Base-by-base conservation (phyloP, 495 filamentous ascomycete species). In the Chaetomium tenue region DNA sequence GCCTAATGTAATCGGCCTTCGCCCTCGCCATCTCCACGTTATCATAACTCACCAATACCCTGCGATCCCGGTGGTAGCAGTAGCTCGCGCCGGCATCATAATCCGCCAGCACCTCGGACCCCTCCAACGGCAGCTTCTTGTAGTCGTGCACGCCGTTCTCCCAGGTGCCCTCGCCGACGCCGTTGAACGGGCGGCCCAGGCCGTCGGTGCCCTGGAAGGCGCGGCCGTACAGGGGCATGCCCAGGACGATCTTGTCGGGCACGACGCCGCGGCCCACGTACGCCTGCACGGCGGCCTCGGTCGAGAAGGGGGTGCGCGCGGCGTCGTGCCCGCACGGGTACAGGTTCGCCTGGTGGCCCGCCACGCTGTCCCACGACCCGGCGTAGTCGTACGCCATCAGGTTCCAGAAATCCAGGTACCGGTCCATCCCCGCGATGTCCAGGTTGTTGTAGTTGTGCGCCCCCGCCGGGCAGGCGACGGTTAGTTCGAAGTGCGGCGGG, bases 201-300 rank as follows among this genome's bases (percentile, higher is more conserved):
- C 92, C 92, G 37, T 87, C 80, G 0, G 94, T 97, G 44, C 83
- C 80, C 66, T 85, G 78, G 71, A 97, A 98, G 11, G 93, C 86
- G 9, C 93, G 86, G 12, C 94, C 93, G 70, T 97, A 98, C 9
- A 97, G 77, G 12, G 94, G 93, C 88, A 97, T 93, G 18, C 93
- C 94, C 39, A 97, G 70, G 9, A 96, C 87, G 53, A 98, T 87
- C 78, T 96, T 96, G 57, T 74, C 60, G 0, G 82, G 66, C 0
- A 75, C 71, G 0, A 97, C 86, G 0, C 89, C 90, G 16, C 80
- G 78, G 1, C 74, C 74, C 57, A 84, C 76, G 77, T 97, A 97
- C 68, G 88, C 79, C 22, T 83, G 76, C 3, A 91, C 77, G 0
- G 91, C 91, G 25, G 78, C 76, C 13, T 85, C 80, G n/a, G 88